These are phyloP conservation scores for Ophiostoma triangulosporum DNA, from an alignment of 2,329 filamentous ascomycete species.

Conservation along the genomic window DNA sequence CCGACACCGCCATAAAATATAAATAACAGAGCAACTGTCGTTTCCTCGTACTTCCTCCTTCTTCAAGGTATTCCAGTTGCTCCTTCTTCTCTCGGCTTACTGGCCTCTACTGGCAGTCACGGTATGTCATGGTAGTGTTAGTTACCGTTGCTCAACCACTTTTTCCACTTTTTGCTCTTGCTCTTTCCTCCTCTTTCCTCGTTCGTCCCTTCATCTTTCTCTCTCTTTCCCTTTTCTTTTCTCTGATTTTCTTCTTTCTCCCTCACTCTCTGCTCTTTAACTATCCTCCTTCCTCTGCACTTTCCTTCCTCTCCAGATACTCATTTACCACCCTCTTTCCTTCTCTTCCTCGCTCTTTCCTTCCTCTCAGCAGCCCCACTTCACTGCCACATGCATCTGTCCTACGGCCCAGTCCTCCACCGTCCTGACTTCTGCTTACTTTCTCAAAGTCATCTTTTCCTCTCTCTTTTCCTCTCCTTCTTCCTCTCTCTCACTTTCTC, in stretches of 20 bases:
- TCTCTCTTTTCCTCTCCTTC: background rate
- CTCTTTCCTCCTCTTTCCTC: background rate
- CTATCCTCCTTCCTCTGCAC: background rate
- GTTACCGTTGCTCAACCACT: background rate
- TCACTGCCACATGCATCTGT: no score
- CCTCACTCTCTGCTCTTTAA: background rate
- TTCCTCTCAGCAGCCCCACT: no score
- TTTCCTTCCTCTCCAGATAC: no score
- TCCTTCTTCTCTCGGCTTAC: background rate
- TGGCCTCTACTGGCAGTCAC: background rate
- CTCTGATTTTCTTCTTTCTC: background rate
- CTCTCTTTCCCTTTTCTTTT: background rate
- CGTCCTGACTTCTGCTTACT: background rate
- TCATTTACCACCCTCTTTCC: background rate
- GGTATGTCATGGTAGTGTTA: no score
- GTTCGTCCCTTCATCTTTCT: background rate
- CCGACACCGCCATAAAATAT: background rate
- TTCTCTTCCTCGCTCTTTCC: background rate
- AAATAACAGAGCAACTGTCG: conserved; percentile 6
- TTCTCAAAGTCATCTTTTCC: background rate
- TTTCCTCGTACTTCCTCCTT: background rate
- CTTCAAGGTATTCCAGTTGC: background rate
- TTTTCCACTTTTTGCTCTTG: background rate
- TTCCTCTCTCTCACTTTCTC: background rate
- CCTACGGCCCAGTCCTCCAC: background rate